Evolutionary conservation across 768 basidiomycete genomes (phyloP).

Genomic region (Podaxis rugospora): DNA sequence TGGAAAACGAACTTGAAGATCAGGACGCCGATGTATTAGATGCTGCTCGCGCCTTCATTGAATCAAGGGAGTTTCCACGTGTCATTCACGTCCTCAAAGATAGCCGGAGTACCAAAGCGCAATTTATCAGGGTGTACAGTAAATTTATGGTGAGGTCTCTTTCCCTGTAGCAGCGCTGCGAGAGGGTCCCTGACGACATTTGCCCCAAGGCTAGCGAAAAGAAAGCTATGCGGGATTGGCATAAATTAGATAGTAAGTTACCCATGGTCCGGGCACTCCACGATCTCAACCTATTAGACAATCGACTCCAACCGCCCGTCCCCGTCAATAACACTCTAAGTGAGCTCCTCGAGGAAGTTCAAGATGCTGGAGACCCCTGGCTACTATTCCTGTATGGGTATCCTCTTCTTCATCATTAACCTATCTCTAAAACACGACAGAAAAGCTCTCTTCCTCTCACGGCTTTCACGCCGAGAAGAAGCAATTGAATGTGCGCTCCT

Average conservation of each 20-base stretch:
- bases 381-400: slow-evolving; percentile 71
- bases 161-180: background rate
- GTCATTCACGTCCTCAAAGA: slow-evolving; percentile 60
- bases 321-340: slow-evolving; percentile 59
- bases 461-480: slow-evolving; percentile 75
- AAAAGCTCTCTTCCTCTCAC: slow-evolving; percentile 78
- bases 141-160: slow-evolving; percentile 71
- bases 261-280: background rate
- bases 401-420: background rate
- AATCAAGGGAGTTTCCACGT: slow-evolving; percentile 74
- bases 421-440: slow-evolving; percentile 33
- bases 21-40: slow-evolving; percentile 71
- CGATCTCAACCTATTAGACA: slow-evolving; percentile 36
- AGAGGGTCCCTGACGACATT: background rate
- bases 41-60: slow-evolving; percentile 69
- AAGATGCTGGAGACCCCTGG: slow-evolving; percentile 69
- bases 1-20: slow-evolving; percentile 45
- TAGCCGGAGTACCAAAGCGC: slow-evolving; percentile 67
- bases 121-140: slow-evolving; percentile 76
- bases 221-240: slow-evolving; percentile 79
- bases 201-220: slow-evolving; percentile 72
- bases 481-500: slow-evolving; percentile 78
- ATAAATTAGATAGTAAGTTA: slow-evolving; percentile 68
- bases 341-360: slow-evolving; percentile 56
- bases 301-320: slow-evolving; percentile 61